These are phyloP conservation scores for Xylariaceae sp. DNA, from an alignment of 2,329 filamentous ascomycete species.

Conservation along the genomic window DNA sequence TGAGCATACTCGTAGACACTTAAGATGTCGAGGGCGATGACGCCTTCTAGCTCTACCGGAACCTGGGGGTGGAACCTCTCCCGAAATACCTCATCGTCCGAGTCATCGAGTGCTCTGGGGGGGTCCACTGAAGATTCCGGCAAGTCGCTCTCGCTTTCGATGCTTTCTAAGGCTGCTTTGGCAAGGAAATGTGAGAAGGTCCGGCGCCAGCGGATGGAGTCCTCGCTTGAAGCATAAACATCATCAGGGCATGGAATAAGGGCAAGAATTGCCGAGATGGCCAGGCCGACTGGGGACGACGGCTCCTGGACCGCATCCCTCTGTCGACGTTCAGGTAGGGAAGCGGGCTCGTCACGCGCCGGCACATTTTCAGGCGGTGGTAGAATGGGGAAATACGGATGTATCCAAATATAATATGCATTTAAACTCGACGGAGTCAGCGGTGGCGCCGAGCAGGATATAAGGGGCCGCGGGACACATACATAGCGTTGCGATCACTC, in stretches of 20 bases:
- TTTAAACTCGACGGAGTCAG: slow-evolving; percentile 33
- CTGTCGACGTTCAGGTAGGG: slow-evolving; percentile 33
- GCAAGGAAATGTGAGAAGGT: slow-evolving; percentile 45
- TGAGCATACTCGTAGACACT: slow-evolving; percentile 50
- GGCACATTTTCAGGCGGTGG: slow-evolving; percentile 36
- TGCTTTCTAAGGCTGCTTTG: slow-evolving; percentile 41
- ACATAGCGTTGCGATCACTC: slow-evolving; percentile 36
- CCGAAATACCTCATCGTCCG: slow-evolving; percentile 28
- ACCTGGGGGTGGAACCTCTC: slow-evolving; percentile 39
- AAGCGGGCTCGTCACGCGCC: slow-evolving; percentile 29
- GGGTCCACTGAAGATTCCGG: slow-evolving; percentile 41
- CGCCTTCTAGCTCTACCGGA: slow-evolving; percentile 41
- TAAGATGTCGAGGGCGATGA: slow-evolving; percentile 43
- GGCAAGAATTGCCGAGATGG: slow-evolving; percentile 43
- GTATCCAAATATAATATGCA: slow-evolving; percentile 48
- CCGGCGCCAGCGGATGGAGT: slow-evolving; percentile 39
- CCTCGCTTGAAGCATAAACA: slow-evolving; percentile 30
- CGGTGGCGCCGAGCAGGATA: neutral
- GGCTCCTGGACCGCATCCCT: slow-evolving; percentile 35
- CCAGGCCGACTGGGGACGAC: slow-evolving; percentile 39
- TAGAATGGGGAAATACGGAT: slow-evolving; percentile 45
- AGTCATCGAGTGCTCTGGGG: slow-evolving; percentile 38
- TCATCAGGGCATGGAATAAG: slow-evolving; percentile 42
- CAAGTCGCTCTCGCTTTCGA: slow-evolving; percentile 44
- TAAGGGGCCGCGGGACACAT: slow-evolving; percentile 16